Evolutionary conservation across 306 rosid species (phyloP), one percentile per base, ranked within the genome.

Genomic region (Sechiopsis laciniata): DNA sequence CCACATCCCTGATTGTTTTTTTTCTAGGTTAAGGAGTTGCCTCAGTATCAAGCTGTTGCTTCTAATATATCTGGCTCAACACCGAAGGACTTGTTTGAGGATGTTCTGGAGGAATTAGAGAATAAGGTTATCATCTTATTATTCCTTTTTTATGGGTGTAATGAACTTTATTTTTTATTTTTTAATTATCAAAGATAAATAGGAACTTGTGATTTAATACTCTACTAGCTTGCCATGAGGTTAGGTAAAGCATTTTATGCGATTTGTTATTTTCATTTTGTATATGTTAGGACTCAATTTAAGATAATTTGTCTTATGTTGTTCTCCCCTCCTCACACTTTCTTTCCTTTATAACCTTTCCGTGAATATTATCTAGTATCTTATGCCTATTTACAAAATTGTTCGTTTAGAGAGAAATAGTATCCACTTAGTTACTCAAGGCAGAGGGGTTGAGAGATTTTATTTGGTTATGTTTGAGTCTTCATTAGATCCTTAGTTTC

Each of bases 1-100:
- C n/a, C 58, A 6, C 21, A 19, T 61, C 12, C 51, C 53, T 40
- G 62, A 22, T 75, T 11, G 14, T 37, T 54, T 20, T 54, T 52
- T 51, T 51, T n/a, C 50, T 82, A 95, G 99, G 91, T 95, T 40
- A 91, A 82, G 83, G 95, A 89, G 76, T 79, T 88, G 74, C 91
- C 95, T 86, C 96, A 91, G 71, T 95, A 95, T 79, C 92, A 85
- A 83, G 97, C 96, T 56, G 91, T 95, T 82, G 99, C 97, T 13
- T 88, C 84, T 40, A 95, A 95, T 77, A 75, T 83, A 58, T 85
- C 91, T 55, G 99, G 99, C 83, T 95, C 99, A 60, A 89, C 99
- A 69, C 99, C 99, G 2, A 95, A 82, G 80, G 99, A 95, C 79
- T 78, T 95, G 77, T 95, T 85, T 83, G 97, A 95, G 85, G 90